phyloP scores from a whole-genome alignment of 306 rosid genomes.

The Fragaria iinumae region DNA sequence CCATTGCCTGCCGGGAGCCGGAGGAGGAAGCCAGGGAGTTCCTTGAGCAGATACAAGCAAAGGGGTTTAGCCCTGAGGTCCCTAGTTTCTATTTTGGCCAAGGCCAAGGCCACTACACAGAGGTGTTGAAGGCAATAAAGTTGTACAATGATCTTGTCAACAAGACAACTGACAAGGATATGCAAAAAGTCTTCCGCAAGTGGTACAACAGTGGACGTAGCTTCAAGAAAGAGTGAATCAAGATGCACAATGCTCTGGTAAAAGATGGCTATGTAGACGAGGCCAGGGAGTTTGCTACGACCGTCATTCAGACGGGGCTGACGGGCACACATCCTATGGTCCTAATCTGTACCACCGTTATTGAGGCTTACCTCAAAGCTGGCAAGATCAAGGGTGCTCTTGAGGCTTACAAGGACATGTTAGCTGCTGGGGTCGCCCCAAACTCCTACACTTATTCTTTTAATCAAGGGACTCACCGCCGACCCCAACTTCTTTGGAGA shows the following conservation, averaged over 20 bases:
- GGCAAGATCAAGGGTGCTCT: conserved; percentile 55
- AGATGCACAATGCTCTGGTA: no score
- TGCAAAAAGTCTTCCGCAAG: neutral
- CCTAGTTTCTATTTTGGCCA: neutral
- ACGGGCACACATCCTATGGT: conserved; percentile 55
- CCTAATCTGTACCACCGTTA: conserved; percentile 54
- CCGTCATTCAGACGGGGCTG: conserved; percentile 26
- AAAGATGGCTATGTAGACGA: no score
- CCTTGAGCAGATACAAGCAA: neutral
- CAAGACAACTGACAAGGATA: neutral
- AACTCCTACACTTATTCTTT: conserved; percentile 66
- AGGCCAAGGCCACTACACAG: neutral
- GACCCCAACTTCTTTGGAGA: conserved; percentile 43
- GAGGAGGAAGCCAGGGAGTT: neutral
- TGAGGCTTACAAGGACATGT: conserved; percentile 59
- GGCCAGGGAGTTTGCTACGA: no score
- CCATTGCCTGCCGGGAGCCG: neutral
- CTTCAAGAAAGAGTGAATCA: neutral
- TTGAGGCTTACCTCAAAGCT: conserved; percentile 58
- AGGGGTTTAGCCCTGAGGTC: neutral
- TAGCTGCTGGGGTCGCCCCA: conserved; percentile 60
- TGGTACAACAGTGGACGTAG: neutral
- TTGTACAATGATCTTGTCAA: neutral
- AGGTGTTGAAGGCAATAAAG: neutral
- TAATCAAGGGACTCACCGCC: conserved; percentile 46